A percentile compares a stretch with the other conserved stretches of the same genome.
These are phyloP conservation scores for Pilaira anomala DNA, from an alignment of 192 early-diverging fungal species.

Conservation along the genomic window DNA sequence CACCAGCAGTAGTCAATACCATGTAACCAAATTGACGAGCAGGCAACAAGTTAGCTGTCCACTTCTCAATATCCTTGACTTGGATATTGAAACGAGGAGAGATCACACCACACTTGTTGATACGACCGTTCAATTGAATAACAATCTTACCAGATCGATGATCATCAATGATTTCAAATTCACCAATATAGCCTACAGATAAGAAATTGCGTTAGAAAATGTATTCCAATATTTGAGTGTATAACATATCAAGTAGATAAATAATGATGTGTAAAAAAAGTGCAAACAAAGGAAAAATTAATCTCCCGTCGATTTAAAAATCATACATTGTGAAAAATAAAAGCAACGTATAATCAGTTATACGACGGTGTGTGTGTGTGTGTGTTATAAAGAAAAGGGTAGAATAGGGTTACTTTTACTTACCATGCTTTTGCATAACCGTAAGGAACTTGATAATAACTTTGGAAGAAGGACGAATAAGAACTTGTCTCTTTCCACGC, in stretches of 20 bases:
- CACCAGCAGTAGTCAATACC: conserved; percentile 87
- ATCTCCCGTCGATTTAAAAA: conserved; percentile 17
- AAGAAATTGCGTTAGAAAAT: too few relatives aligned
- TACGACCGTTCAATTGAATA: conserved; percentile 95
- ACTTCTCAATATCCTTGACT: conserved; percentile 92
- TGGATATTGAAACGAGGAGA: conserved; percentile 98
- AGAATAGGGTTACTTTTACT: conserved; percentile 17
- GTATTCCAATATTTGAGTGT: too few relatives aligned
- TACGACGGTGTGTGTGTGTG: conserved; percentile 1
- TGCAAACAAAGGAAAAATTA: conserved; percentile 7
- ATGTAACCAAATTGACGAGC: conserved; percentile 99
- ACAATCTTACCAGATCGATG: conserved; percentile 98
- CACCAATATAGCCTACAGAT: conserved; percentile 90
- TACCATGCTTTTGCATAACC: conserved; percentile 98
- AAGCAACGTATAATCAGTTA: conserved; percentile 14
- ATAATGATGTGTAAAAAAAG: neutral
- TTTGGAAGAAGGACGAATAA: conserved; percentile 96
- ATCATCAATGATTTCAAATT: conserved; percentile 98
- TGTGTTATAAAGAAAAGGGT: neutral
- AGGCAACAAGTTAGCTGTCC: conserved; percentile 94
- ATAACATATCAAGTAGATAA: too few relatives aligned
- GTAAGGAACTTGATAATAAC: conserved; percentile 98
- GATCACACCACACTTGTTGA: conserved; percentile 99
- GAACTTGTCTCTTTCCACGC: conserved; percentile 96
- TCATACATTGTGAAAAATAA: conserved; percentile 1